A percentile compares a stretch with the other conserved stretches of the same genome.
These are phyloP conservation scores for Durusdinium trenchii DNA, from an alignment of 73 alveolate genomes.

Conservation along the genomic window DNA sequence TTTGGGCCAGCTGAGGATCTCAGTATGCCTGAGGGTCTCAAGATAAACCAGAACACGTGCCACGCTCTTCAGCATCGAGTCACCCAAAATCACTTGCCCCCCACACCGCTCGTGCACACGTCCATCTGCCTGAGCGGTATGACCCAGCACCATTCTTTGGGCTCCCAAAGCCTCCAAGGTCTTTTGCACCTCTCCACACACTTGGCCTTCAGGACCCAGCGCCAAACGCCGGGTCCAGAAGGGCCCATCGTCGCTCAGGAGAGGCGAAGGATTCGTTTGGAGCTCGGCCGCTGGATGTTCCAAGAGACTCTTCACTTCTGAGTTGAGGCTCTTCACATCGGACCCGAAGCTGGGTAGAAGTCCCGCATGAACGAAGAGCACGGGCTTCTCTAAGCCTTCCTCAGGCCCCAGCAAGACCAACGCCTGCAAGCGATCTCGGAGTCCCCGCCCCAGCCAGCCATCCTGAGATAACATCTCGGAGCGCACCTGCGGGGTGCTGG, in stretches of 20 bases:
- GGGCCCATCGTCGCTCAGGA: slow-evolving; percentile 68
- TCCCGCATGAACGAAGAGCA: slow-evolving; percentile 73
- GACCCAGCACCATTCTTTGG: slow-evolving; percentile 69
- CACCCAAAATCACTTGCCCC: slow-evolving; percentile 49
- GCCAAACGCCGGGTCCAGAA: slow-evolving; percentile 77
- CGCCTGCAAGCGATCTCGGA: slow-evolving; percentile 47
- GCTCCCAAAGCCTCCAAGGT: slow-evolving; percentile 32
- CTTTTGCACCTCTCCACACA: slow-evolving; percentile 31
- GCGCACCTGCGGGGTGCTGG: not conserved
- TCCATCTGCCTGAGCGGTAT: slow-evolving; percentile 92
- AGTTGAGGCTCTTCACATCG: not conserved
- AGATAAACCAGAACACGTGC: no score
- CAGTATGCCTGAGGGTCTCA: no score
- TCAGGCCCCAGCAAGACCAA: slow-evolving; percentile 51
- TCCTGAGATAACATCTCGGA: not conserved
- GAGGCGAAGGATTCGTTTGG: not conserved
- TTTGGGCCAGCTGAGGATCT: no score
- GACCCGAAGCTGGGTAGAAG: slow-evolving; percentile 15
- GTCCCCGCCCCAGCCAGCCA: slow-evolving; percentile 57
- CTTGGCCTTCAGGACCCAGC: slow-evolving; percentile 45
- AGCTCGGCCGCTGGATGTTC: not conserved
- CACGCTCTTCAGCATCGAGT: not conserved
- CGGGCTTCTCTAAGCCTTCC: slow-evolving; percentile 13
- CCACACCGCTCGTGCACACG: slow-evolving; percentile 46
- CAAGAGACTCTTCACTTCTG: not conserved